These are phyloP conservation scores for Syzygium jambos DNA, from an alignment of 345 rosid genomes.

Conservation along the genomic window DNA sequence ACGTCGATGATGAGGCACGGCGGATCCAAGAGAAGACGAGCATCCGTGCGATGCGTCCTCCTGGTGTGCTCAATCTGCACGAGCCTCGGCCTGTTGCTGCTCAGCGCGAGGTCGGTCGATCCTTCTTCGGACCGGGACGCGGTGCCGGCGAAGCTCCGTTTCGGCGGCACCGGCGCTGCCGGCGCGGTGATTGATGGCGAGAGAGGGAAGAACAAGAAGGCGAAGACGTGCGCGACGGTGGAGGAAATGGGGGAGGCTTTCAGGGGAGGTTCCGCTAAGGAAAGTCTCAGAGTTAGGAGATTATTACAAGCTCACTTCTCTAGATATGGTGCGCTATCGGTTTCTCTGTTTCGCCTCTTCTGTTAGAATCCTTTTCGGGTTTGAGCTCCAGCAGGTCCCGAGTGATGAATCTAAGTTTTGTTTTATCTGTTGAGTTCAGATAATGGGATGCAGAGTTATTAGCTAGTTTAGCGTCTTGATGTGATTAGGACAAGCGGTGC, in stretches of 20 bases:
- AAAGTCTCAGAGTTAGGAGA: constrained; percentile 56
- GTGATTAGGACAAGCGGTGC: not conserved
- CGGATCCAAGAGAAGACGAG: constrained; percentile 39
- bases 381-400: not conserved
- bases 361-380: not conserved
- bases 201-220: not conserved
- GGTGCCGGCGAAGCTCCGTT: not conserved
- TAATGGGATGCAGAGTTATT: not conserved
- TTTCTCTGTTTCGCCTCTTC: not conserved
- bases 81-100: constrained; percentile 37
- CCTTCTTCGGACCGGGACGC: constrained; percentile 10
- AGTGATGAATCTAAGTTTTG: not conserved
- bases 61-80: constrained; percentile 25
- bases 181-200: constrained; percentile 1
- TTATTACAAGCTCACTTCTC: constrained; percentile 54
- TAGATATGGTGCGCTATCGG: constrained; percentile 28
- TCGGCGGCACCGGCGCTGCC: not conserved
- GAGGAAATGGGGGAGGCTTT: constrained; percentile 89
- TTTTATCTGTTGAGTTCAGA: not conserved
- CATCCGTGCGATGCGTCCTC: constrained; percentile 28
- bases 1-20: constrained; percentile 1
- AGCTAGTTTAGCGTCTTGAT: not conserved
- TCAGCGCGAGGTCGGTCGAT: constrained; percentile 52
- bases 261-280: constrained; percentile 37
- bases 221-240: constrained; percentile 65